Percentiles rank a stretch among this genome's conserved stretches.
Evolutionary conservation across 2,329 filamentous ascomycete genomes (phyloP).

Genomic region (Bipolaris zeicola): DNA sequence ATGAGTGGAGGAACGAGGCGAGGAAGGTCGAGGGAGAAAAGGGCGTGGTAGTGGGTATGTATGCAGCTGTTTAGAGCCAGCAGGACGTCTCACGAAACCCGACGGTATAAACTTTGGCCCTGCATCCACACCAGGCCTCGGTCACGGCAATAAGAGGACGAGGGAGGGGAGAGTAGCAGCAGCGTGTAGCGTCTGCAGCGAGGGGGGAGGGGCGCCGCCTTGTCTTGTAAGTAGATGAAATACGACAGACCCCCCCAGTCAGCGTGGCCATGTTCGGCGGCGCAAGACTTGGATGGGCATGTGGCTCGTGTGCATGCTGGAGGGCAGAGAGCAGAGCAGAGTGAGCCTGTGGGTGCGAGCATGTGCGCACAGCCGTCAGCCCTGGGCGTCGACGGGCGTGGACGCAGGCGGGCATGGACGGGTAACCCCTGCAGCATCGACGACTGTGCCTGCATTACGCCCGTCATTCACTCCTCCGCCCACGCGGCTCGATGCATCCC

Average conservation of each 20-base stretch:
- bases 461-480: not conserved
- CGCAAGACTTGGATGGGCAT: not conserved
- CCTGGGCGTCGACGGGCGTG: not conserved
- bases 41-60: not conserved
- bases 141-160: not conserved
- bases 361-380: not conserved
- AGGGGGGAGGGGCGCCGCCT: constrained; percentile 1
- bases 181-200: not conserved
- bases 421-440: constrained; percentile 1
- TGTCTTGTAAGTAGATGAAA: constrained; percentile 17
- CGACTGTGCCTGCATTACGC: constrained; percentile 11
- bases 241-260: constrained; percentile 2
- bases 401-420: not conserved
- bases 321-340: too few species aligned
- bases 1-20: not conserved
- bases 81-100: not conserved
- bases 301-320: constrained; percentile 3
- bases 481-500: not conserved
- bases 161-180: not conserved
- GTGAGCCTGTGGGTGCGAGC: not conserved
- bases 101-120: not conserved
- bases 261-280: not conserved
- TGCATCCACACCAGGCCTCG: not conserved
- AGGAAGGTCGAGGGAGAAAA: not conserved
- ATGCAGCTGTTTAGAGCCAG: not conserved